Percentiles rank a stretch among this genome's conserved stretches.
These are phyloP conservation scores for Westerdykella ornata DNA, from an alignment of 2,329 filamentous ascomycete genomes.

Conservation along the genomic window DNA sequence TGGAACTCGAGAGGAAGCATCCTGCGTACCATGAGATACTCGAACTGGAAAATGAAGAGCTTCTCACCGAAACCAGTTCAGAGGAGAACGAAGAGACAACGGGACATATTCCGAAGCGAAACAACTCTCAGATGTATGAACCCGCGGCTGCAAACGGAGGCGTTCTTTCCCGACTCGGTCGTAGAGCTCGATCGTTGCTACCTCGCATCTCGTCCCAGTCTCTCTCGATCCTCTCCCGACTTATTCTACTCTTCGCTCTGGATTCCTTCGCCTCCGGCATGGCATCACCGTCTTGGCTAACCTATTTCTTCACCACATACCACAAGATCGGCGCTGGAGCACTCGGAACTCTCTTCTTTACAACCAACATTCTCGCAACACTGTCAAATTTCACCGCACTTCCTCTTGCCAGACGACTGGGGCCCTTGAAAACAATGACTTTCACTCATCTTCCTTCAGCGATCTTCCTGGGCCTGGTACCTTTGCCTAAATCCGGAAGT, in stretches of 20 bases:
- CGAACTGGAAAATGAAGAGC: constrained; percentile 17
- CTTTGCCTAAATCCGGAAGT: constrained; percentile 4
- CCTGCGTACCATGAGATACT: constrained; percentile 6
- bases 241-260: constrained; percentile 58
- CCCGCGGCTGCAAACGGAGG: not conserved
- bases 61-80: constrained; percentile 3
- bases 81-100: not conserved
- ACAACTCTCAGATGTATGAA: too few species aligned
- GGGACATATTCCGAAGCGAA: not conserved
- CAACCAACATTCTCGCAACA: constrained; percentile 39
- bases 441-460: constrained; percentile 20
- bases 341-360: constrained; percentile 46
- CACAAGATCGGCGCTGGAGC: constrained; percentile 45
- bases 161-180: not conserved
- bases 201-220: constrained; percentile 51
- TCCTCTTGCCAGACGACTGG: constrained; percentile 58
- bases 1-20: constrained; percentile 17
- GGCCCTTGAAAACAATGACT: constrained; percentile 39
- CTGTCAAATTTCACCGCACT: constrained; percentile 46
- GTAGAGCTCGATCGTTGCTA: constrained; percentile 20
- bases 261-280: constrained; percentile 63
- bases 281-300: constrained; percentile 41
- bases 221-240: constrained; percentile 46
- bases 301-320: constrained; percentile 51
- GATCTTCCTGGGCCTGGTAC: constrained; percentile 15